Percentiles rank a stretch among this genome's conserved stretches.
These are phyloP conservation scores for Ophiostoma quercus DNA, from an alignment of 2,329 filamentous ascomycete species.

Conservation along the genomic window DNA sequence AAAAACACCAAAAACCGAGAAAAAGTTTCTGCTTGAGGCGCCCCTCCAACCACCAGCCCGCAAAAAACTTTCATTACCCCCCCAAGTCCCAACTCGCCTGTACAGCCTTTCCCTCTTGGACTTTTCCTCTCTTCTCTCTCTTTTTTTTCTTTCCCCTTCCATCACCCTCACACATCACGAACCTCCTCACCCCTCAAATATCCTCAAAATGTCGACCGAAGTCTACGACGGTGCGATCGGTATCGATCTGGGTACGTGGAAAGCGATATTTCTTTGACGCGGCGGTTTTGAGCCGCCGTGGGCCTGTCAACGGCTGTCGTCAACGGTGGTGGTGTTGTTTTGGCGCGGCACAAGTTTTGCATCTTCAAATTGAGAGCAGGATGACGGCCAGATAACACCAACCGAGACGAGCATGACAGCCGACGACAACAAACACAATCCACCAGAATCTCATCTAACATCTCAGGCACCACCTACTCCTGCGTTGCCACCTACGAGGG, in stretches of 20 bases:
- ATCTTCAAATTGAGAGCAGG: background rate
- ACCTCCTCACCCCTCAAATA: conserved; percentile 13
- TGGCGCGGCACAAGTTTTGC: background rate
- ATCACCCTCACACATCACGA: conserved; percentile 14
- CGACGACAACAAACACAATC: background rate
- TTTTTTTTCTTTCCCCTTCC: conserved; percentile 13
- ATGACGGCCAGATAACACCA: background rate
- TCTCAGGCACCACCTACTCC: conserved; percentile 93
- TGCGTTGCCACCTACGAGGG: conserved; percentile 99
- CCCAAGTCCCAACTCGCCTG: background rate
- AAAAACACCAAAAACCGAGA: conserved; percentile 2
- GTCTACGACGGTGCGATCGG: conserved; percentile 99
- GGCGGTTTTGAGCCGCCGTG: background rate
- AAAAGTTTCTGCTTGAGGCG: conserved; percentile 22
- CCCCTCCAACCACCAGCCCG: conserved; percentile 18
- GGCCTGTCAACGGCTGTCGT: background rate
- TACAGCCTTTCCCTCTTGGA: conserved; percentile 4
- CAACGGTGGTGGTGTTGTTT: background rate
- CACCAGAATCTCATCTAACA: background rate
- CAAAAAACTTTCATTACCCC: conserved; percentile 21
- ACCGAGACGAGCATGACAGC: background rate
- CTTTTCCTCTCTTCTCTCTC: conserved; percentile 12
- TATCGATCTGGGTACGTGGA: conserved; percentile 90
- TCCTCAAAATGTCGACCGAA: conserved; percentile 75
- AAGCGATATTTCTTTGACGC: background rate